Base-by-base conservation (phyloP, 2,329 filamentous ascomycete genomes). In the Hirsutella thompsonii region DNA sequence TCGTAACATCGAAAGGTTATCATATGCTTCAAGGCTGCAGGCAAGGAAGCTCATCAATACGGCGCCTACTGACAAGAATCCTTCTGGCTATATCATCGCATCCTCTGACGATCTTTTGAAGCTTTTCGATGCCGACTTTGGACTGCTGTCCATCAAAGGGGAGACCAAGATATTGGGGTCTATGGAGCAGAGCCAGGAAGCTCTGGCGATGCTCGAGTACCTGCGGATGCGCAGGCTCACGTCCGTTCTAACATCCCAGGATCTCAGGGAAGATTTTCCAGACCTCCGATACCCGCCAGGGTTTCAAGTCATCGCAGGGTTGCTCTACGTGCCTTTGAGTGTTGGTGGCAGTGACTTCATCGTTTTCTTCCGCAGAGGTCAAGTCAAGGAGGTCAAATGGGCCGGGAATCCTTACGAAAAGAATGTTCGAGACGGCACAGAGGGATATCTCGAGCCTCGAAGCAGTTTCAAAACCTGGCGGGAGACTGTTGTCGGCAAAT, bases 31-130 rank as follows among this genome's bases (percentile, higher is more conserved):
- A 2, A 74, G 86, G 20, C 64, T 94, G 0, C 86, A 94, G 50
- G 86, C 87, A 5, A 76, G 88, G 20, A 94, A 94, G 54, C 70
- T 94, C 14, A 93, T 93, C 56, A 92, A 90, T 47, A 90, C 85
- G 0, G 77, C 83, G 0, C 83, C 88, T 0, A 86, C 84, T 0
- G 75, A 87, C 46, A 74, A 79, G 41, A 94, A 90, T 40, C 86
- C 87, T 0, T 86, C 86, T 0, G 87, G 87, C 0, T 94, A 94
- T 55, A 94, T 94, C 37, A 81, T 93, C 42, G 87, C 87, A 0
- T 92, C 86, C 0, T 92, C 86, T 0, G 86, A 93, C 40, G 88
- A 94, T 51, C 61, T 94, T 0, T 58, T 94, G 4, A 85, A 79
- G 49, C 68, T 94, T 0, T 94, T 94, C 47, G 79, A 92, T 53